Evolutionary conservation across 176 grass and related monocot genomes (phyloP), one percentile per base, ranked within the genome.

Genomic region (Eragrostis nindensis): DNA sequence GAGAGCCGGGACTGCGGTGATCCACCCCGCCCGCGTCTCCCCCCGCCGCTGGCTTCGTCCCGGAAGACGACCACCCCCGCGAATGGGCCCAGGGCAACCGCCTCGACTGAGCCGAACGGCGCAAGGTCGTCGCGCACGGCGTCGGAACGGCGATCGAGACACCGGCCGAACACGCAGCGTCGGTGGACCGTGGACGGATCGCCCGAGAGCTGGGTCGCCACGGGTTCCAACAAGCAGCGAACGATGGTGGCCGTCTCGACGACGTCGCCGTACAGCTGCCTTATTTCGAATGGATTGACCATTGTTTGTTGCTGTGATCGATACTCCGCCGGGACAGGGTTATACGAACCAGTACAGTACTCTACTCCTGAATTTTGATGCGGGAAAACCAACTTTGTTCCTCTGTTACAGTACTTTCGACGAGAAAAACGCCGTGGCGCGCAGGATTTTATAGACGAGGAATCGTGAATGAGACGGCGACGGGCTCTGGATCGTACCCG

Each of bases 61-160:
- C 71, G n/a, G 49, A 54, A 73, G 29, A 73, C 29, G 30, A 55
- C 7, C 17, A 39, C 29, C 29, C 0, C 0, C 17, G 3, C 41
- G 67, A 1, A 4, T 12, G 4, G n/a, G 5, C 32, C 25, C 19
- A 22, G 11, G 3, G 66, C 66, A 11, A 67, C 38, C 38, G 64
- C 64, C 64, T 66, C 64, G 64, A 66, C 15, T 18, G 64, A 36
- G 64, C 64, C 64, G 36, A 66, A 66, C 64, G 18, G 36, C 36
- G 32, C 64, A 36, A 42, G 18, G 8, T 42, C 38, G 64, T 39
- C 38, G 64, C 27, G 64, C 17, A 67, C 64, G 7, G 13, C 38
- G 38, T 12, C 64, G 19, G 38, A 17, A 3, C 5, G 5, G 2
- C 30, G 8, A 1, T 5, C 24, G 57, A 61, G 10, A 8, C 1